phyloP scores from a whole-genome alignment of 73 alveolate species.

The Uronychia binucleata region DNA sequence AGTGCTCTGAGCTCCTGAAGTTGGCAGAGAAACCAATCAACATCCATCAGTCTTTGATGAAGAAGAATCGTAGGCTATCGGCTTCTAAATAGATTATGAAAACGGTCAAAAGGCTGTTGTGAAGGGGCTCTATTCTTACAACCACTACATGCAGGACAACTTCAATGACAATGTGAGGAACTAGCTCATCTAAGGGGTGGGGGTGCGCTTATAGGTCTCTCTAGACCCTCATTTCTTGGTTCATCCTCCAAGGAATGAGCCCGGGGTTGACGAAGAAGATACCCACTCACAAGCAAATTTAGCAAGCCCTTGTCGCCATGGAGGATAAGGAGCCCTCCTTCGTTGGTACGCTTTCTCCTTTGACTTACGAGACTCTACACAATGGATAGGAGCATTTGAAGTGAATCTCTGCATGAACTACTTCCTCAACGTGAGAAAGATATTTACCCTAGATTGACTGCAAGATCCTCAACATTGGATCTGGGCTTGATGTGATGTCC shows the following conservation, averaged over 20 bases:
- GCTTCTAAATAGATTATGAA: slow-evolving; percentile 15
- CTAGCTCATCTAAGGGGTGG: no score
- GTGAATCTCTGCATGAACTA: slow-evolving; percentile 61
- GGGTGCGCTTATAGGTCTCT: slow-evolving; percentile 97
- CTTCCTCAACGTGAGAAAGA: slow-evolving; percentile 56
- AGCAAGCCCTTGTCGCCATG: slow-evolving; percentile 83
- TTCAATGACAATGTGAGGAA: slow-evolving; percentile 88
- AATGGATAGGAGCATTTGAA: slow-evolving; percentile 97
- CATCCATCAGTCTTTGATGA: slow-evolving; percentile 31
- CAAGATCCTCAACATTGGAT: slow-evolving; percentile 78
- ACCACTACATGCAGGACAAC: slow-evolving; percentile 95
- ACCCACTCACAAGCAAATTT: slow-evolving; percentile 83
- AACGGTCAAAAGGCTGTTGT: slow-evolving; percentile 39
- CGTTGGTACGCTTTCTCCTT: not conserved
- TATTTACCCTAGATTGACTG: slow-evolving; percentile 75
- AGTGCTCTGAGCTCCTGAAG: no score
- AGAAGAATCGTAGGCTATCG: slow-evolving; percentile 8
- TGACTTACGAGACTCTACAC: slow-evolving; percentile 76
- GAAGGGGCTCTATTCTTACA: slow-evolving; percentile 87
- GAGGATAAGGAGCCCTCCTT: slow-evolving; percentile 84
- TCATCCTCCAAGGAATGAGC: slow-evolving; percentile 75
- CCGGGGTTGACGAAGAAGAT: slow-evolving; percentile 24
- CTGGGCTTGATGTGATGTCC: slow-evolving; percentile 63
- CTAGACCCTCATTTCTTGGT: slow-evolving; percentile 74
- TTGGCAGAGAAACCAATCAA: slow-evolving; percentile 34